Conservation (phyloP, 2,329 filamentous ascomycete species). For the Helicocarpus griseus region DNA sequence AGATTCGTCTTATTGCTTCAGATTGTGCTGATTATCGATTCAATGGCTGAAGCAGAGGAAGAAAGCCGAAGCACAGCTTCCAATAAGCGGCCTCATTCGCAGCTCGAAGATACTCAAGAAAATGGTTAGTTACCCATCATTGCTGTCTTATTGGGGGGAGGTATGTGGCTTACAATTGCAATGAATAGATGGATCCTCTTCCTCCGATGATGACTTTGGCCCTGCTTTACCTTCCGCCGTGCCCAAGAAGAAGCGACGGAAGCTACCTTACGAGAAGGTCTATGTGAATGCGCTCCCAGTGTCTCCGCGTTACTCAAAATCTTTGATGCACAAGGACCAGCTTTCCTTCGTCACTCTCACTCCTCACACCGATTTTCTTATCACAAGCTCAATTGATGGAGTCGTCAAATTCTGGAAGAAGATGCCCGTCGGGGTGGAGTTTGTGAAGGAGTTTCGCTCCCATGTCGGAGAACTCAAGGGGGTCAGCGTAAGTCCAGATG, state of each 20-base stretch:
- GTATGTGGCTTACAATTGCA: background rate
- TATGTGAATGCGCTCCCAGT: constrained; percentile 83
- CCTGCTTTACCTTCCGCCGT: constrained; percentile 76
- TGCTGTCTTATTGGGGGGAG: constrained; percentile 19
- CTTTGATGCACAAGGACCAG: constrained; percentile 97
- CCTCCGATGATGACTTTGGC: constrained; percentile 86
- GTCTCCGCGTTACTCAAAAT: constrained; percentile 78
- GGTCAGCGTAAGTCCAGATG: constrained; percentile 79
- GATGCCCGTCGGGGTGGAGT: constrained; percentile 78
- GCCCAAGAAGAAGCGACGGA: constrained; percentile 82
- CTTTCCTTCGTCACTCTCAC: constrained; percentile 81
- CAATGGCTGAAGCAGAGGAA: constrained; percentile 21
- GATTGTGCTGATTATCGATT: background rate
- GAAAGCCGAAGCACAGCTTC: constrained; percentile 16
- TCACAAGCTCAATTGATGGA: constrained; percentile 90
- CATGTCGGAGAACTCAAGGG: constrained; percentile 77
- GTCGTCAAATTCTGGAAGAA: constrained; percentile 99
- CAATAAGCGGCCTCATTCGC: constrained; percentile 49
- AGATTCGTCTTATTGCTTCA: background rate
- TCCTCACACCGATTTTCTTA: constrained; percentile 84
- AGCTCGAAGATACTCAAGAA: constrained; percentile 35
- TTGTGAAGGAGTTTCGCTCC: constrained; percentile 94
- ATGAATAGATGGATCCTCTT: constrained; percentile 43
- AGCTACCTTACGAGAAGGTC: constrained; percentile 87
- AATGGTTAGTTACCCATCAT: constrained; percentile 18